phyloP scores from a whole-genome alignment of 2,329 filamentous ascomycete genomes.

The Leptosphaerulina australis region DNA sequence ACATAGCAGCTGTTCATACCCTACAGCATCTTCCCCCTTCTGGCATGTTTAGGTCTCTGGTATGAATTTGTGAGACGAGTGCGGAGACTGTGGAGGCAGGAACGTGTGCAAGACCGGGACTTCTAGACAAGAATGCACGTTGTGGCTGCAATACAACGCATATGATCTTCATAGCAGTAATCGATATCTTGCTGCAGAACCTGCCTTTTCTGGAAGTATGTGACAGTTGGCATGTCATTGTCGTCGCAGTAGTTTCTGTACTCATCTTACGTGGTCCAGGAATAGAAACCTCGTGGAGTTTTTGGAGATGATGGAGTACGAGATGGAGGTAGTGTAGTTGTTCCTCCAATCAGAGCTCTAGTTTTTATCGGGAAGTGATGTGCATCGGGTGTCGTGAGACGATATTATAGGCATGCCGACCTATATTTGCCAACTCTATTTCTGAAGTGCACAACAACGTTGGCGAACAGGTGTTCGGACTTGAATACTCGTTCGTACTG shows the following conservation, averaged over 20 bases:
- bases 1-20: slow-evolving; percentile 12
- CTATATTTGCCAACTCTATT: slow-evolving; percentile 16
- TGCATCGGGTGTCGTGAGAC: slow-evolving; percentile 21
- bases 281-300: slow-evolving; percentile 15
- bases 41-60: slow-evolving; percentile 5
- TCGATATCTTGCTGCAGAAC: slow-evolving; percentile 4
- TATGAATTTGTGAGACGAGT: slow-evolving; percentile 6
- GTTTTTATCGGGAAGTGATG: slow-evolving; percentile 2
- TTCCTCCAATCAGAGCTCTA: slow-evolving; percentile 15
- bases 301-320: slow-evolving; percentile 14
- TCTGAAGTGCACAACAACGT: slow-evolving; percentile 2
- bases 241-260: slow-evolving; percentile 13
- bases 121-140: slow-evolving; percentile 1
- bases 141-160: slow-evolving; percentile 12
- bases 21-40: neutral
- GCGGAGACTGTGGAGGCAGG: slow-evolving; percentile 14
- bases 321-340: slow-evolving; percentile 7
- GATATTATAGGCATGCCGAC: slow-evolving; percentile 17
- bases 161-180: slow-evolving; percentile 16
- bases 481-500: neutral
- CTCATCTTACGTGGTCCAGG: slow-evolving; percentile 11
- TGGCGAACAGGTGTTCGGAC: slow-evolving; percentile 15
- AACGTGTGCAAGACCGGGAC: neutral
- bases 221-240: slow-evolving; percentile 5
- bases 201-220: slow-evolving; percentile 12